Conservation (phyloP, 306 rosid genomes). For the Quercus wislizeni region DNA sequence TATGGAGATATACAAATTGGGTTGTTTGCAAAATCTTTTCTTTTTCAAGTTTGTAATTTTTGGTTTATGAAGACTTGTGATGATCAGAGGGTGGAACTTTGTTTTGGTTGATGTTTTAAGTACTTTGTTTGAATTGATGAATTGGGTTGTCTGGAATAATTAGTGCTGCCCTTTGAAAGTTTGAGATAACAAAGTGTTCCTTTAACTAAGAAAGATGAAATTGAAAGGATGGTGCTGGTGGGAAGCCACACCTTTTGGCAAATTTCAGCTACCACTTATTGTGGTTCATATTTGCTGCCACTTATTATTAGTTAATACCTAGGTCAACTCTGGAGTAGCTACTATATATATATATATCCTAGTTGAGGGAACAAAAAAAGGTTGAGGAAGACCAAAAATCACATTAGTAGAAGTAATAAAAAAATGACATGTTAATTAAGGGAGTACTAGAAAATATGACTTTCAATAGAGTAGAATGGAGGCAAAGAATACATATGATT, state of each 20-base stretch:
- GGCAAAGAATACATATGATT: no score
- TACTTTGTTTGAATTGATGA: neutral
- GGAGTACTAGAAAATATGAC: no score
- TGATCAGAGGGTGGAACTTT: neutral
- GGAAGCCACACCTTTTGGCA: neutral
- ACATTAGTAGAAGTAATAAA: no score
- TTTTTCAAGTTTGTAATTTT: neutral
- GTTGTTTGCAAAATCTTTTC: neutral
- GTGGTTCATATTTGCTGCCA: neutral
- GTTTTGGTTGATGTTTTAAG: neutral
- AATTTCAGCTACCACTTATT: neutral
- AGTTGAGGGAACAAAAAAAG: no score
- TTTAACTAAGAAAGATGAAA: neutral
- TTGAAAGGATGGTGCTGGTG: neutral
- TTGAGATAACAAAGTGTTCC: neutral
- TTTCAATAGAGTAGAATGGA: no score
- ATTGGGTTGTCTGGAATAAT: neutral
- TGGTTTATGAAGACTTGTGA: neutral
- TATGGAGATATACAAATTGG: slow-evolving; percentile 3
- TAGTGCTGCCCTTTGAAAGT: neutral
- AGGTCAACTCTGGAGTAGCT: neutral
- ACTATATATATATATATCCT: no score
- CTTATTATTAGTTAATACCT: neutral
- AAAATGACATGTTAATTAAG: no score
- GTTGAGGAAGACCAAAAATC: neutral